Conservation (phyloP, 2,329 filamentous ascomycete species). For the Aureobasidium zeae region DNA sequence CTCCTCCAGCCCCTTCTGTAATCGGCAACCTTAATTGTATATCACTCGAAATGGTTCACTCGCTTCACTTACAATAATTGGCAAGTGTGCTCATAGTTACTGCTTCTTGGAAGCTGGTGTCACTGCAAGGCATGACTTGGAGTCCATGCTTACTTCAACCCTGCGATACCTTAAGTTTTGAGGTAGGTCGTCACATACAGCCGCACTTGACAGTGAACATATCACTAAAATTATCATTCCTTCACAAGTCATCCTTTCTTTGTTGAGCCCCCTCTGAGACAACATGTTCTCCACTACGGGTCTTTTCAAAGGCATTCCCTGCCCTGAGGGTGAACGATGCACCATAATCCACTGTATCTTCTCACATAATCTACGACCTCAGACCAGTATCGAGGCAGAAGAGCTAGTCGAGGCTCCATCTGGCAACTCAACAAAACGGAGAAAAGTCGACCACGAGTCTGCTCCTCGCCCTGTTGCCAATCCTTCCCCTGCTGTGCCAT, state of each 20-base stretch:
- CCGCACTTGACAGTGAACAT: background rate
- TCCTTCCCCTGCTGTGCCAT: background rate
- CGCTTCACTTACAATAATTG: too few species aligned
- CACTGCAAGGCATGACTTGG: too few species aligned
- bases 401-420: background rate
- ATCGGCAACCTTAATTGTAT: too few species aligned
- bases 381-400: background rate
- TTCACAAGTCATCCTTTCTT: background rate
- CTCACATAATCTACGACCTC: slow-evolving; percentile 35
- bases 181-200: too few species aligned
- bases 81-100: too few species aligned
- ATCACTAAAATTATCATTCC: background rate
- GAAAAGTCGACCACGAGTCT: slow-evolving; percentile 22
- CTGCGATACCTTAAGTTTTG: too few species aligned
- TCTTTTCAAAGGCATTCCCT: slow-evolving; percentile 45
- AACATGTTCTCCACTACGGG: slow-evolving; percentile 48
- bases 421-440: slow-evolving; percentile 22
- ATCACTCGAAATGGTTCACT: too few species aligned
- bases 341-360: slow-evolving; percentile 50
- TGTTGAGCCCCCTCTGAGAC: background rate
- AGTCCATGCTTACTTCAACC: too few species aligned
- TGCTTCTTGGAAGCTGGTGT: too few species aligned
- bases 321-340: slow-evolving; percentile 45
- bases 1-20: background rate
- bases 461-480: background rate